Evolutionary conservation across 2,329 filamentous ascomycete species (phyloP), one percentile per base, ranked within the genome.

Genomic region (Cladobotryum mycophilum): DNA sequence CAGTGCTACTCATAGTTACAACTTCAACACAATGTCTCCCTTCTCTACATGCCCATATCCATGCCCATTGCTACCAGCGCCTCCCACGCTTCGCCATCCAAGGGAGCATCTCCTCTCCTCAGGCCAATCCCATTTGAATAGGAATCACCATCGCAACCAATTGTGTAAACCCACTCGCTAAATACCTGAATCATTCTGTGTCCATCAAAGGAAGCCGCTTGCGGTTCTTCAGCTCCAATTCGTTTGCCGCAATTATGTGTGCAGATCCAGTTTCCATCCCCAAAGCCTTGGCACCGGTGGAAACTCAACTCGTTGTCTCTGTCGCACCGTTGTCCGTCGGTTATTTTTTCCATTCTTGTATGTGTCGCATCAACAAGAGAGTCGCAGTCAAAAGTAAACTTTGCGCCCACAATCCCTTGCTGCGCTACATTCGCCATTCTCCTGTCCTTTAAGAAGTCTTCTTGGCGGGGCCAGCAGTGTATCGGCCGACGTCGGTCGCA

Each of bases 401-500:
- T 30, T 30, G 25, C 4, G 25, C 8, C 25, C 25, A 30, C 25
- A 30, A 30, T 11, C 25, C 25, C 25, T 30, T 30, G 25, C 25
- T 30, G 25, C 25, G 25, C 25, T 30, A 12, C 36, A 13, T 38
- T 2, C 40, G 6, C 30, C 9, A 33, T 22, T 34, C 33, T 43
- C 17, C 33, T 30, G 36, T 18, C 36, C 20, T 50, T 65, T 71
- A 72, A 51, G 70, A 71, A 45, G 68, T 67, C 69, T 72, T 72
- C 67, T 72, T 72, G 50, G 65, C 82, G 72, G 55, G 76, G 36
- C 77, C 73, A 38, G 74, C 71, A 51, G 82, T 68, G 71, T 92
- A 93, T 68, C 82, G 85, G 72, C 79, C 81, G 60, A 90, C 64
- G 64, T 96, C 89, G 38, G 91, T 95, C 49, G 79, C 78, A 60